A percentile compares a stretch with the other conserved stretches of the same genome.
Conservation (phyloP, 2,329 filamentous ascomycete species). For the Sclerotinia sclerotiorum region DNA sequence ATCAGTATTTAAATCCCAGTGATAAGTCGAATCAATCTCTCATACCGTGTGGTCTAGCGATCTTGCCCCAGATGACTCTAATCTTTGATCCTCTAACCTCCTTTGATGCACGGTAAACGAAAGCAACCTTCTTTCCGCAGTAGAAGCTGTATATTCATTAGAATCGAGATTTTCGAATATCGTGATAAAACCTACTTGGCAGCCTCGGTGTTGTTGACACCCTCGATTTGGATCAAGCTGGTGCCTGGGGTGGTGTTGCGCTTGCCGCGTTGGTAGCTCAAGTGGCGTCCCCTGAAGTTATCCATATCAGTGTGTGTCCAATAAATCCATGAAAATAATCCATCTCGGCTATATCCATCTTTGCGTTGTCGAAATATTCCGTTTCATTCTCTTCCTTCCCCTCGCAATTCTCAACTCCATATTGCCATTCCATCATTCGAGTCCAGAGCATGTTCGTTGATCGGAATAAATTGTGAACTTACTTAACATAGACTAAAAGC, state of each 20-base stretch:
- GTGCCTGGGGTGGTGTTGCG: slow-evolving; percentile 87
- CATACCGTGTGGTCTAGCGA: slow-evolving; percentile 91
- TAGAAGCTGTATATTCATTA: slow-evolving; percentile 66
- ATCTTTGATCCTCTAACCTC: slow-evolving; percentile 98
- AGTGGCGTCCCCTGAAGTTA: slow-evolving; percentile 80
- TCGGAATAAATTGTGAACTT: slow-evolving; percentile 50
- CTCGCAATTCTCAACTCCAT: not conserved
- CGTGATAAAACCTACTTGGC: slow-evolving; percentile 66
- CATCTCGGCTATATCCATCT: not conserved
- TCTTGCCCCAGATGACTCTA: slow-evolving; percentile 98
- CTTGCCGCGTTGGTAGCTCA: slow-evolving; percentile 96
- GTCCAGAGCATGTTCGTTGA: slow-evolving; percentile 1
- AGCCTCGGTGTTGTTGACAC: slow-evolving; percentile 85
- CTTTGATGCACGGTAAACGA: slow-evolving; percentile 94
- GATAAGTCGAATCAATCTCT: slow-evolving; percentile 26
- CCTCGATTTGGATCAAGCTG: slow-evolving; percentile 97
- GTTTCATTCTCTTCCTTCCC: not conserved
- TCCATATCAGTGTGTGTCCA: slow-evolving; percentile 16
- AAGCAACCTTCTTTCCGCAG: slow-evolving; percentile 97
- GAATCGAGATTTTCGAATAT: slow-evolving; percentile 22
- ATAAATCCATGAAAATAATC: not conserved
- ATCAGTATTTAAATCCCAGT: slow-evolving; percentile 25
- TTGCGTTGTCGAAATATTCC: slow-evolving; percentile 20
- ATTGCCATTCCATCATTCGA: slow-evolving; percentile 11
- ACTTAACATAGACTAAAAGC: slow-evolving; percentile 81